Evolutionary conservation across 2,329 filamentous ascomycete genomes (phyloP).

Genomic region (Daldinia sp.): DNA sequence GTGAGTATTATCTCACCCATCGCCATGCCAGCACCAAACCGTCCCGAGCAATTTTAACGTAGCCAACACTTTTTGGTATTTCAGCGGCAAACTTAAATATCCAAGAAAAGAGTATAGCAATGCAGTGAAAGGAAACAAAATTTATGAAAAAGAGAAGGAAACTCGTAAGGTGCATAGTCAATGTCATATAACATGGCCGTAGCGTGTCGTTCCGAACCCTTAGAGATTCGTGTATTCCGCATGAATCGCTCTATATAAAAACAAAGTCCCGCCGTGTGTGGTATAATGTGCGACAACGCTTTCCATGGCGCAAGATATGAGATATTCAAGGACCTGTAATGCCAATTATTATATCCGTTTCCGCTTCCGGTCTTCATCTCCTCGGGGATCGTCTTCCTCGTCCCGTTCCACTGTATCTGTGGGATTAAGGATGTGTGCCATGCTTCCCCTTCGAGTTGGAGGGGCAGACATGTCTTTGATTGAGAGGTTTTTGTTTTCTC

Average conservation of each 20-base stretch:
- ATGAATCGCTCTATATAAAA: slow-evolving; percentile 44
- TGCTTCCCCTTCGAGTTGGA: slow-evolving; percentile 69
- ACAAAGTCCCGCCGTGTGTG: slow-evolving; percentile 39
- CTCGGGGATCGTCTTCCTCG: slow-evolving; percentile 67
- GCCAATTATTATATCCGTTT: slow-evolving; percentile 65
- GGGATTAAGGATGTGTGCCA: slow-evolving; percentile 73
- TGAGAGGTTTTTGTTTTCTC: slow-evolving; percentile 63
- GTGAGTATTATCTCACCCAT: slow-evolving; percentile 2
- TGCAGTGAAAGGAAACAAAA: slow-evolving; percentile 22
- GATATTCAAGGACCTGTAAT: slow-evolving; percentile 16
- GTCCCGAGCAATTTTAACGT: slow-evolving; percentile 24
- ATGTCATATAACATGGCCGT: slow-evolving; percentile 38
- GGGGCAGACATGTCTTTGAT: slow-evolving; percentile 68
- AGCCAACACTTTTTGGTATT: slow-evolving; percentile 38
- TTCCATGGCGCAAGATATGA: slow-evolving; percentile 32
- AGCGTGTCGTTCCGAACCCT: slow-evolving; percentile 40
- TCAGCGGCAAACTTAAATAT: slow-evolving; percentile 32
- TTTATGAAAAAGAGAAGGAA: slow-evolving; percentile 28
- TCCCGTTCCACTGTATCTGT: slow-evolving; percentile 67
- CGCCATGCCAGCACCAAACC: slow-evolving; percentile 9
- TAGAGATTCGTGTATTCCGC: slow-evolving; percentile 43
- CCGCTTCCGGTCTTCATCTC: slow-evolving; percentile 71
- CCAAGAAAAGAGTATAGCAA: slow-evolving; percentile 27
- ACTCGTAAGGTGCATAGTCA: slow-evolving; percentile 40
- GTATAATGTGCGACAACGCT: slow-evolving; percentile 42